Conservation (phyloP, 1,139 yeast species). For the Debaryomyces coudertii region DNA sequence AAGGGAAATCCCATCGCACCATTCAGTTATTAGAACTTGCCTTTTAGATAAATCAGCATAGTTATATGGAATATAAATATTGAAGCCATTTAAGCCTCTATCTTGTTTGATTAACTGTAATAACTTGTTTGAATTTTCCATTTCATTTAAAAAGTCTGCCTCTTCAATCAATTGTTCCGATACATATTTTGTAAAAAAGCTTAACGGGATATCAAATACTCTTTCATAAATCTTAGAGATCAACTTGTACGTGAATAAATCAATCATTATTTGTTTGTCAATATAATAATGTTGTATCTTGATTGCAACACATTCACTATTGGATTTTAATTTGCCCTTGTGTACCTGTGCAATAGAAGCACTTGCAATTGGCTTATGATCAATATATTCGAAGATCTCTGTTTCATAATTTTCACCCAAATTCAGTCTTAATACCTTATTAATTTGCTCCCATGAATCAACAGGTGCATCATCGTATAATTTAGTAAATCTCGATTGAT, state of each 20-base stretch:
- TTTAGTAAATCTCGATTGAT: constrained; percentile 54
- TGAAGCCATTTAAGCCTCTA: constrained; percentile 21
- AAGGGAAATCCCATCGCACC: constrained; percentile 73
- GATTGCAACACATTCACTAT: constrained; percentile 65
- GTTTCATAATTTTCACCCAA: constrained; percentile 51
- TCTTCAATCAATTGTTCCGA: constrained; percentile 62
- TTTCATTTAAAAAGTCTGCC: constrained; percentile 61
- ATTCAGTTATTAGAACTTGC: constrained; percentile 66
- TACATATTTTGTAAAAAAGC: constrained; percentile 58
- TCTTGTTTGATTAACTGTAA: constrained; percentile 27
- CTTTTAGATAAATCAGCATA: constrained; percentile 49
- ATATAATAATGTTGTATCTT: constrained; percentile 71
- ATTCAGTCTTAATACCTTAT: constrained; percentile 45
- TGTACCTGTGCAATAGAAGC: constrained; percentile 81
- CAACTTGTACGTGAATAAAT: constrained; percentile 57
- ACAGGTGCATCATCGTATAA: constrained; percentile 74
- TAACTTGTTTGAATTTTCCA: constrained; percentile 48
- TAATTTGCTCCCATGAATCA: constrained; percentile 62
- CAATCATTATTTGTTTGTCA: constrained; percentile 57
- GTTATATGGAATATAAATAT: constrained; percentile 52
- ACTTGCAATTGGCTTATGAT: constrained; percentile 62
- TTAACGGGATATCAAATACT: constrained; percentile 66
- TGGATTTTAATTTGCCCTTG: constrained; percentile 46
- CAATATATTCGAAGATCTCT: constrained; percentile 48
- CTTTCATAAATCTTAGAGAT: constrained; percentile 58